Conservation (phyloP, 768 basidiomycete genomes). For the Baorangia bicolor region DNA sequence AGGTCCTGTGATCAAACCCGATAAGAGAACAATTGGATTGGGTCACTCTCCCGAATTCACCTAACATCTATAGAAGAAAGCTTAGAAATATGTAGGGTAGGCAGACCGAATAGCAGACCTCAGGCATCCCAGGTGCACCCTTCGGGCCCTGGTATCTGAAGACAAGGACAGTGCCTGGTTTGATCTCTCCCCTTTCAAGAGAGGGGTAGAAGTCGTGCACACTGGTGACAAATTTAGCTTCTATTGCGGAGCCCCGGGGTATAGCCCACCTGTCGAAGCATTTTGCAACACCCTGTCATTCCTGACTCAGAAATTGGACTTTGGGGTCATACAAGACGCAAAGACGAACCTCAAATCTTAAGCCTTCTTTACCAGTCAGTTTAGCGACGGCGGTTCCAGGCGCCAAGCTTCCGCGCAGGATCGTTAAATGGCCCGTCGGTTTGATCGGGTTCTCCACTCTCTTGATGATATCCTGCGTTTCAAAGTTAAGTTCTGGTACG, state of each 20-base stretch:
- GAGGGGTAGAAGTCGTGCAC: slow-evolving; percentile 71
- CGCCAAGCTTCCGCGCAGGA: slow-evolving; percentile 85
- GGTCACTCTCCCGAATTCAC: slow-evolving; percentile 22
- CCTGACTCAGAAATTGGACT: not conserved
- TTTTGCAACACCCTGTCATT: slow-evolving; percentile 61
- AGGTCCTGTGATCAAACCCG: slow-evolving; percentile 46
- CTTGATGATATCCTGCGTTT: slow-evolving; percentile 73
- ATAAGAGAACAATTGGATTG: not conserved
- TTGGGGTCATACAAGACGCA: not conserved
- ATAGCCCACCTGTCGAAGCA: slow-evolving; percentile 66
- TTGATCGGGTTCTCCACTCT: slow-evolving; percentile 81
- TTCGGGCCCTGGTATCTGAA: slow-evolving; percentile 90
- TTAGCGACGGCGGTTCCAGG: slow-evolving; percentile 90
- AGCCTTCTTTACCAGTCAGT: slow-evolving; percentile 90
- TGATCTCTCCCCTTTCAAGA: slow-evolving; percentile 73
- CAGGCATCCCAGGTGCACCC: slow-evolving; percentile 92
- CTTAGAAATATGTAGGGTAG: not conserved
- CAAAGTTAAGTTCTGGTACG: slow-evolving; percentile 68
- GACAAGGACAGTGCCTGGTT: slow-evolving; percentile 70
- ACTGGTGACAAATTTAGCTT: slow-evolving; percentile 33
- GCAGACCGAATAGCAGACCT: slow-evolving; percentile 39
- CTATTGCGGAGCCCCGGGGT: not conserved
- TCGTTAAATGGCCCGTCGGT: slow-evolving; percentile 79
- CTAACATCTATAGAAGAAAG: slow-evolving; percentile 41
- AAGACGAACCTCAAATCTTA: slow-evolving; percentile 65